A percentile compares a stretch with the other conserved stretches of the same genome.
These are phyloP conservation scores for Kalaharituber pfeilii DNA, from an alignment of 2,329 filamentous ascomycete species.

Conservation along the genomic window DNA sequence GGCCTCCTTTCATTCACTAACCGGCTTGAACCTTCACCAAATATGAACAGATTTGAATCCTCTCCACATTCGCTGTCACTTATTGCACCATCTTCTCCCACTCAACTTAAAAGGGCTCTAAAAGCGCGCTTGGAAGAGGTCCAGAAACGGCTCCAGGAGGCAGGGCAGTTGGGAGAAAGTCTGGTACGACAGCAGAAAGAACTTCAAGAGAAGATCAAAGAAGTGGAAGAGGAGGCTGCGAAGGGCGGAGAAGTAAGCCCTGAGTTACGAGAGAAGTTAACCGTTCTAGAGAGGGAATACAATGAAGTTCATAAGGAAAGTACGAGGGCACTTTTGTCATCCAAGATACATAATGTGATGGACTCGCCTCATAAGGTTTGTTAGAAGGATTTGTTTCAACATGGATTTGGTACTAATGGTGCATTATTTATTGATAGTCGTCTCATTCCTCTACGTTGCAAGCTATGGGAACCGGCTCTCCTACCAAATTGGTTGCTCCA, in stretches of 20 bases:
- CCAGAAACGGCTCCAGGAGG: slow-evolving; percentile 76
- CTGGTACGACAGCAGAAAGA: slow-evolving; percentile 76
- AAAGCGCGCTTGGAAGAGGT: slow-evolving; percentile 87
- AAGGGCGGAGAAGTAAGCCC: slow-evolving; percentile 60
- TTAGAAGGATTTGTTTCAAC: not conserved
- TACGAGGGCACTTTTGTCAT: slow-evolving; percentile 70
- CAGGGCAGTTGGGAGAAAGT: slow-evolving; percentile 71
- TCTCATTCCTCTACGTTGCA: slow-evolving; percentile 38
- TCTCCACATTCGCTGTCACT: slow-evolving; percentile 6
- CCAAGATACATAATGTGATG: slow-evolving; percentile 49
- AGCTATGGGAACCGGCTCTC: slow-evolving; percentile 66
- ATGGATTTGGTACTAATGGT: not conserved
- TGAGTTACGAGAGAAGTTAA: slow-evolving; percentile 64
- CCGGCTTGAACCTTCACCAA: not conserved
- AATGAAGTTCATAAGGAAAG: slow-evolving; percentile 84
- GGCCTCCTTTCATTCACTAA: not conserved
- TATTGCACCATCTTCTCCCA: slow-evolving; percentile 43
- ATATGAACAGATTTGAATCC: slow-evolving; percentile 10
- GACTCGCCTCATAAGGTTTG: not conserved
- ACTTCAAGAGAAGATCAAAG: slow-evolving; percentile 60
- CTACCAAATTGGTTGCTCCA: slow-evolving; percentile 68
- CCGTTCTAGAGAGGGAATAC: slow-evolving; percentile 84
- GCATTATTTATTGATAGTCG: not conserved
- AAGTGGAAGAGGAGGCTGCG: slow-evolving; percentile 43
- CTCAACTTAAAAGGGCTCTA: slow-evolving; percentile 72